These are phyloP conservation scores for Auxenochlorella protothecoides DNA, from an alignment of 139 green algal species.

Conservation along the genomic window DNA sequence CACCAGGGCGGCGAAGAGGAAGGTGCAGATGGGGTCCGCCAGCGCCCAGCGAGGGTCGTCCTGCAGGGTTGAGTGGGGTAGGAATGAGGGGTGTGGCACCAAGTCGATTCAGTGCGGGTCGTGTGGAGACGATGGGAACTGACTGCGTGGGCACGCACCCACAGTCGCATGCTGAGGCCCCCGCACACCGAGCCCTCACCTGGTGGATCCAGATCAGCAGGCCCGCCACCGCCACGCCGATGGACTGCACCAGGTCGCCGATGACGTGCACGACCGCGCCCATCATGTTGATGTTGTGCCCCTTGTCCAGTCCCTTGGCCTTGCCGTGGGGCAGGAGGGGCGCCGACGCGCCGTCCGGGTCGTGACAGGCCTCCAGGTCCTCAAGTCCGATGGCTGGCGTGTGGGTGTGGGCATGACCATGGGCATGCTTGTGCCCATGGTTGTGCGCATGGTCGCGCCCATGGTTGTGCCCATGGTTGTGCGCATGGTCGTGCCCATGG, in stretches of 20 bases:
- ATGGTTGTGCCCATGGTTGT: background rate
- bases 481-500: background rate
- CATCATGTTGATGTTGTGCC: conserved; percentile 32
- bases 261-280: conserved; percentile 82
- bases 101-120: background rate
- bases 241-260: conserved; percentile 83
- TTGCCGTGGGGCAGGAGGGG: background rate
- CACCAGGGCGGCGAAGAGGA: conserved; percentile 83
- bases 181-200: conserved; percentile 7
- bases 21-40: conserved; percentile 85
- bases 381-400: background rate
- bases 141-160: no score
- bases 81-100: background rate
- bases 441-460: background rate
- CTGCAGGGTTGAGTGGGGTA: conserved; percentile 7
- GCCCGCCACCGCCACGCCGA: conserved; percentile 77
- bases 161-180: no score
- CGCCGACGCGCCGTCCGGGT: background rate
- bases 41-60: conserved; percentile 47
- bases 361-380: no score
- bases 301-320: background rate
- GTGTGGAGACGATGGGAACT: no score
- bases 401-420: background rate
- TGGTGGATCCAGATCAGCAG: conserved; percentile 80
- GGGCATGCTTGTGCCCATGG: background rate